Conservation (phyloP, 768 basidiomycete genomes). For the Trametes gibbosa region DNA sequence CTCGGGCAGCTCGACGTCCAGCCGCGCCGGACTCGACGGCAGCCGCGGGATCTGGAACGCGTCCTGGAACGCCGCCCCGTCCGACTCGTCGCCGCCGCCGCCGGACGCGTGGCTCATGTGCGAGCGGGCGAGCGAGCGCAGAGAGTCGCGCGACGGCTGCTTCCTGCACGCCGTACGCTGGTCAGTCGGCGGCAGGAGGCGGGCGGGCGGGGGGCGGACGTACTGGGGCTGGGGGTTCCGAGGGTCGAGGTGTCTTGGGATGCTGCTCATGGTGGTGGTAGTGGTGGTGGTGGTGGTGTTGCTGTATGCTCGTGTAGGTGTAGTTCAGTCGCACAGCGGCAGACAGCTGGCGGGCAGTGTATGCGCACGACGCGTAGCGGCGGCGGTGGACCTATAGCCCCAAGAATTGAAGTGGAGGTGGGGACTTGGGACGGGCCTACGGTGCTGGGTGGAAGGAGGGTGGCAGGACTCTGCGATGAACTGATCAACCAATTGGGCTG, state of each 20-base stretch:
- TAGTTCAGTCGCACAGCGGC: not conserved
- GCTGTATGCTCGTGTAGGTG: not conserved
- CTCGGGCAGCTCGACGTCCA: slow-evolving; percentile 29
- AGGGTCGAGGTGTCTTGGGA: slow-evolving; percentile 2
- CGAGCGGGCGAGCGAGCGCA: slow-evolving; percentile 8
- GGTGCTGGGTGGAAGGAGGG: not conserved
- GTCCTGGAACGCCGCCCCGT: no score
- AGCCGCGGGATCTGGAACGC: slow-evolving; percentile 3
- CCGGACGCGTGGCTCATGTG: slow-evolving; percentile 8
- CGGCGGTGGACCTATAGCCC: no score
- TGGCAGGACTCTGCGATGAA: not conserved
- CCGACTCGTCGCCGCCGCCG: slow-evolving; percentile 7
- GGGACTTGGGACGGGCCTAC: not conserved
- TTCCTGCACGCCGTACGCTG: not conserved
- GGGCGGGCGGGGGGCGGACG: not conserved
- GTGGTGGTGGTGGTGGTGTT: not conserved
- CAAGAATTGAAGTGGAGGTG: not conserved
- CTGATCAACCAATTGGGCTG: not conserved
- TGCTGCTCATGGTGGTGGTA: slow-evolving; percentile 2
- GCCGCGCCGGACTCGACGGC: slow-evolving; percentile 14
- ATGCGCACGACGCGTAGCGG: not conserved
- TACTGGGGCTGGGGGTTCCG: slow-evolving; percentile 10
- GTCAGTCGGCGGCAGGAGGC: not conserved
- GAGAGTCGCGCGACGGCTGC: slow-evolving; percentile 16
- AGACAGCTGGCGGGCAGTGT: not conserved